Evolutionary conservation across 208 protist species (phyloP), one percentile per base, ranked within the genome.

Genomic region (Vickermania ingenoplastis): DNA sequence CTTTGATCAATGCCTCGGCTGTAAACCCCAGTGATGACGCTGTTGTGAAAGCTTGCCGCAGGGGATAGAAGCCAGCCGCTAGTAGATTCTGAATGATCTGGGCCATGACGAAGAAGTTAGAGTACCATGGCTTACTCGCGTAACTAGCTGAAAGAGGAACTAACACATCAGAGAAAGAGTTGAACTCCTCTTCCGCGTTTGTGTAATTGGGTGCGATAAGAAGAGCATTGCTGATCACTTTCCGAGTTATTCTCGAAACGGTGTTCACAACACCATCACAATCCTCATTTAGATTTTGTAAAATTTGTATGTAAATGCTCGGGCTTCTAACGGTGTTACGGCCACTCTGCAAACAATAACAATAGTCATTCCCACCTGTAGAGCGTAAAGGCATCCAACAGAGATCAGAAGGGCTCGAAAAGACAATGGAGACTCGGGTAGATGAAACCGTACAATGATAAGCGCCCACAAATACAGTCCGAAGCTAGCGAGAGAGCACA

Each of bases 291-390:
- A 45, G 17, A 27, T 49, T 21, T n/a, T 21, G 22, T 14, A 59
- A 59, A 59, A 45, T 21, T 27, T 24, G 28, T n/a, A 28, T n/a
- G 55, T 49, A 28, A 59, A 49, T 7, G 22, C 28, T 5, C 28
- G 26, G 4, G 17, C 55, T 21, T 59, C 36, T 49, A 45, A 59
- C 21, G 55, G 27, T 49, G 55, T 21, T 4, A 45, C n/a, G 7
- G 14, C 28, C 17, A 59, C 55, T 23, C 25, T 5, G 25, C 21
- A 59, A 21, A 49, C 7, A 59, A 45, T 59, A 45, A 21, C 55
- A 45, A 45, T 45, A 17, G 22, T 59, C 26, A 59, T 45, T n/a
- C 22, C 55, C 45, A 59, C 55, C 28, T 59, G 55, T 14, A 59
- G 21, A 51, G 24, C 55, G 28, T 23, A 59, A 21, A 59, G 7